A percentile compares a stretch with the other conserved stretches of the same genome.
phyloP scores from a whole-genome alignment of 1,284 basidiomycete genomes.

The Veloboletus limbatus region DNA sequence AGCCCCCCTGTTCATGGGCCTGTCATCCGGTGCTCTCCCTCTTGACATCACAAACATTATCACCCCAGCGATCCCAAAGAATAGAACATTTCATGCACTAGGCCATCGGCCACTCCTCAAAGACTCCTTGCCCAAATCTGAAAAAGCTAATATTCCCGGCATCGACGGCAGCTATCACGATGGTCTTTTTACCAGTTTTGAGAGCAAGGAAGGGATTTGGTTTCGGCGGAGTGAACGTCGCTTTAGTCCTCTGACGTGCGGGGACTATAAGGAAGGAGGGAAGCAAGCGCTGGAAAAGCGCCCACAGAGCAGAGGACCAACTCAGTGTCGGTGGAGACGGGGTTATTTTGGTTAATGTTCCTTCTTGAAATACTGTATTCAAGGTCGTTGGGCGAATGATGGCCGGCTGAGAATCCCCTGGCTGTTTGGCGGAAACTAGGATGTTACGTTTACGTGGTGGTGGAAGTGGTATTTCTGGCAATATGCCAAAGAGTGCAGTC shows the following conservation, averaged over 20 bases:
- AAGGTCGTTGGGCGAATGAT: constrained; percentile 12
- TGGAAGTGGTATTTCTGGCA: constrained; percentile 58
- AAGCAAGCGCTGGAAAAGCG: constrained; percentile 4
- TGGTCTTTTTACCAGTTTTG: constrained; percentile 81
- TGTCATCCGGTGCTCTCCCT: no score
- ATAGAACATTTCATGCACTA: constrained; percentile 8
- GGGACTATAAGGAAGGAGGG: constrained; percentile 12
- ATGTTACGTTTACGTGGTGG: constrained; percentile 44
- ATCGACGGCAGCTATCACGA: constrained; percentile 90
- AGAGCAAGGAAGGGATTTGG: constrained; percentile 73
- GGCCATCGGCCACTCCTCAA: constrained; percentile 70
- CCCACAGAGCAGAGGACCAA: background rate
- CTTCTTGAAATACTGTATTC: constrained; percentile 1
- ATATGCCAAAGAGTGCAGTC: constrained; percentile 55
- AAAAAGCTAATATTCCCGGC: constrained; percentile 87
- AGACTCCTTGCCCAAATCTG: constrained; percentile 83
- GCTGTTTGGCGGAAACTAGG: constrained; percentile 8
- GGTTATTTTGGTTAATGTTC: background rate
- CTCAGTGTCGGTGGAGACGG: background rate
- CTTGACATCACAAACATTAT: no score
- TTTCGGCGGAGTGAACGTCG: constrained; percentile 37
- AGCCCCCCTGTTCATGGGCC: no score
- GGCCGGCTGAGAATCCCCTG: constrained; percentile 15
- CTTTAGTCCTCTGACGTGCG: constrained; percentile 28
- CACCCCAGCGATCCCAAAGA: no score